Percentiles rank a stretch among this genome's conserved stretches.
phyloP scores from a whole-genome alignment of 768 basidiomycete genomes.

The Tephrocybe rancida region DNA sequence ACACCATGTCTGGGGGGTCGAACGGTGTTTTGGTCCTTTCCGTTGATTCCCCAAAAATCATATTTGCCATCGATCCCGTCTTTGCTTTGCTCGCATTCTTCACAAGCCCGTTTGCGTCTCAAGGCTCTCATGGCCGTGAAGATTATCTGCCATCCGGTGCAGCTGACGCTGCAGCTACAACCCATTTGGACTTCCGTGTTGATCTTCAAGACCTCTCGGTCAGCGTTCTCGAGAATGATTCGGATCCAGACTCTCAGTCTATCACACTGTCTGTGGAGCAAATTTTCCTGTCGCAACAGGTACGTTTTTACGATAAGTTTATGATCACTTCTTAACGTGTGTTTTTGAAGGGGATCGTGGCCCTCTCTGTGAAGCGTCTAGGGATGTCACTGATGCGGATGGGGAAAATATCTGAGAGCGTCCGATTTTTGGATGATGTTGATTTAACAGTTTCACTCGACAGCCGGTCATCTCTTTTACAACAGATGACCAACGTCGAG shows the following conservation, averaged over 20 bases:
- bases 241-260: constrained; percentile 77
- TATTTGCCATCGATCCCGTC: constrained; percentile 91
- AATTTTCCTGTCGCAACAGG: constrained; percentile 90
- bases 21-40: constrained; percentile 71
- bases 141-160: not conserved
- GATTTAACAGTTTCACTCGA: constrained; percentile 89
- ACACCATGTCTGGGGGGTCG: constrained; percentile 69
- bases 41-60: constrained; percentile 89
- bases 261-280: constrained; percentile 85
- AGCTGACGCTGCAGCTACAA: not conserved
- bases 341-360: constrained; percentile 65
- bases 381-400: constrained; percentile 95
- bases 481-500: constrained; percentile 84
- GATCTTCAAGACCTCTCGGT: constrained; percentile 92
- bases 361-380: constrained; percentile 75
- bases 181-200: constrained; percentile 64
- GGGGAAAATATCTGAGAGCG: constrained; percentile 80
- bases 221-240: constrained; percentile 84
- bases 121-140: constrained; percentile 10
- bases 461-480: constrained; percentile 67
- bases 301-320: constrained; percentile 28
- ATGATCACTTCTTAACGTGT: not conserved
- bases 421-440: constrained; percentile 91
- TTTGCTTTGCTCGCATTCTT: constrained; percentile 90
- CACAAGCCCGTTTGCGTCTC: constrained; percentile 48